phyloP scores from a whole-genome alignment of 2,329 filamentous ascomycete genomes.

The Xylariaceae sp. region DNA sequence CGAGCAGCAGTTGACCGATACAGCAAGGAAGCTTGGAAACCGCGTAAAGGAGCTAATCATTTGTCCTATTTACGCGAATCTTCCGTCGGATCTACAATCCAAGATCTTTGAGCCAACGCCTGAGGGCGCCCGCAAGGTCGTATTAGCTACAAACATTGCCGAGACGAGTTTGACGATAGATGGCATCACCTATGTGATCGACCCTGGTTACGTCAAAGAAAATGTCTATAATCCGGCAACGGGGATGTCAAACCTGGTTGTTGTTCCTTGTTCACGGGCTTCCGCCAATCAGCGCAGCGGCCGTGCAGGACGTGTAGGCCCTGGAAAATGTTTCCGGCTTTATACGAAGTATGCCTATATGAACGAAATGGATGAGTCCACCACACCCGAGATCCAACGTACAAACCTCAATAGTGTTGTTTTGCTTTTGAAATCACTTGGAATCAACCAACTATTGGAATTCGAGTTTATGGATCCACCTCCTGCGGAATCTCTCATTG shows the following conservation, averaged over 20 bases:
- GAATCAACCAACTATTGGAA: conserved; percentile 85
- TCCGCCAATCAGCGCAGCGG: conserved; percentile 91
- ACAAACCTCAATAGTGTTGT: conserved; percentile 84
- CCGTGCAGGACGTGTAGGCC: conserved; percentile 84
- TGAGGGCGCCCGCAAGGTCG: conserved; percentile 78
- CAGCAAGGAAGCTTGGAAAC: conserved; percentile 77
- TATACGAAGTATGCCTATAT: conserved; percentile 94
- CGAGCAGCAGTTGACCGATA: conserved; percentile 78
- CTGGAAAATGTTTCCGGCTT: conserved; percentile 87
- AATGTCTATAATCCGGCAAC: conserved; percentile 89
- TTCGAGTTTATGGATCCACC: conserved; percentile 98
- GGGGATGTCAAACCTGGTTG: conserved; percentile 87
- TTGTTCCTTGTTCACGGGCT: conserved; percentile 85
- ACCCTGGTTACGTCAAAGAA: conserved; percentile 92
- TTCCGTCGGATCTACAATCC: conserved; percentile 84
- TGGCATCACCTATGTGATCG: conserved; percentile 93
- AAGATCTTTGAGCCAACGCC: conserved; percentile 96
- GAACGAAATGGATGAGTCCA: conserved; percentile 90
- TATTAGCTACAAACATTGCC: conserved; percentile 93
- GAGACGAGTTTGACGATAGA: conserved; percentile 95
- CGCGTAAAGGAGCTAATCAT: conserved; percentile 84
- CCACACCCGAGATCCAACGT: conserved; percentile 87
- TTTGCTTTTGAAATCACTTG: conserved; percentile 79
- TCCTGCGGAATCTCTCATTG: conserved; percentile 81
- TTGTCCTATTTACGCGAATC: conserved; percentile 88